Evolutionary conservation across 805 yeast species (phyloP), one percentile per base, ranked within the genome.

Genomic region (Candida argentea): DNA sequence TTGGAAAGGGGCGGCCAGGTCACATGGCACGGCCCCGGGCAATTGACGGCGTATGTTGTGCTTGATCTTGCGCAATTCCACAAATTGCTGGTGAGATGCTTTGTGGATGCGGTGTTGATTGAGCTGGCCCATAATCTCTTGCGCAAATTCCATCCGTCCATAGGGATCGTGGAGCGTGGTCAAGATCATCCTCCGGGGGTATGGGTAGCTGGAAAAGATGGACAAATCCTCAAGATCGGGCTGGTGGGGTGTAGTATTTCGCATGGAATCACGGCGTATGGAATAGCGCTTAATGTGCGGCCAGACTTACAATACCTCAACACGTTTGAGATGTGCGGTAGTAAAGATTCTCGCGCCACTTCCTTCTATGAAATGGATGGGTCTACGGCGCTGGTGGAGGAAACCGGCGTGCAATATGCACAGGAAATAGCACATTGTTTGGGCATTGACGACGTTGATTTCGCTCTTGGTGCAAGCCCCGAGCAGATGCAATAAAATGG

Each of bases 11-110:
- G 99, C 10, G 99, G 99, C 0, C 94, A 91, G 48, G 73, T 91
- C 1, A 91, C 98, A 0, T 91, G 83, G 63, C 99, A 91, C 56
- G 97, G 97, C 0, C 81, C 91, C 1, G 98, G 98, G 0, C 99
- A 91, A 52, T 48, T 85, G 21, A 95, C 87, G 2, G 73, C 84
- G 4, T 91, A 89, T 46, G 76, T 91, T 7, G 66, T 91, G 1
- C 30, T 62, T 29, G 60, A 91, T 49, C 57, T 91, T 30, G 65
- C 67, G 37, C 65, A 69, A 18, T 80, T 81, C 41, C 42, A 55
- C 19, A 55, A 66, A 27, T 55, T 81, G 26, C 62, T 76, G 0
- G 73, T 80, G 1, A 65, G 73, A 37, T 78, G 85, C 48, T 76
- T 70, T 42, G 82, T 84, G 2, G 65, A 57, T 17, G 53, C 74